Base-by-base conservation (phyloP, 2,329 filamentous ascomycete genomes). In the Raffaelea arxii region DNA sequence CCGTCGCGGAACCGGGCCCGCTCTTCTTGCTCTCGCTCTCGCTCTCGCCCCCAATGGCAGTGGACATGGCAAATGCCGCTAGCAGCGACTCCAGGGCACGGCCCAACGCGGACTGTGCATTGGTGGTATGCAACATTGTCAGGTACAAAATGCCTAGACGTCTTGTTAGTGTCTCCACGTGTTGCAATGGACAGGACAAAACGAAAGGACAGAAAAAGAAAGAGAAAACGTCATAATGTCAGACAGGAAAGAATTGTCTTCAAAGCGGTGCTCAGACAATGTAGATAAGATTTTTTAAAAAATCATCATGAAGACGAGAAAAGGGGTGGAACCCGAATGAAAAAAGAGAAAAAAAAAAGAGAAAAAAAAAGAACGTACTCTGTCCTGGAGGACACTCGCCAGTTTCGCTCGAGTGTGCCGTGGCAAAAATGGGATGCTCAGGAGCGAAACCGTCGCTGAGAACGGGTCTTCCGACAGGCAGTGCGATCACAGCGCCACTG, bases 221-320 rank as follows among this genome's bases (percentile, higher is more conserved):
- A 36, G 38, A 27, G 25, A 35, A 37, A 41, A 23, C 19, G 24
- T n/a, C 12, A 56, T 71, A 53, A 46, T 47, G 38, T 48, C 39
- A 44, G 37, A 52, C 25, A 47, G 53, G 54, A 41, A 42, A 59
- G 66, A 69, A 64, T 74, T 76, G 76, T 92, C 89, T 81, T 94
- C 90, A 94, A 84, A 59, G 70, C 69, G 65, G n/a, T 44, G 69
- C 84, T 94, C 91, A 90, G 91, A 86, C 89, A 97, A 97, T 96
- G 91, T 97, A 96, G 91, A 96, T 97, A 97, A 97, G 90, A 92
- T 94, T 76, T 67, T 74, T 72, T 68, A 65, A 68, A 77, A 68
- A 66, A 74, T 95, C 90, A 97, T 96, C 91, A 89, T 84, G 47
- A 50, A 49, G 53, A 52, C 41, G 43, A 49, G 25, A 37, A 24